Percentiles rank a stretch among this genome's conserved stretches.
These are phyloP conservation scores for Stereum hirsutum DNA, from an alignment of 1,284 basidiomycete species.

Conservation along the genomic window DNA sequence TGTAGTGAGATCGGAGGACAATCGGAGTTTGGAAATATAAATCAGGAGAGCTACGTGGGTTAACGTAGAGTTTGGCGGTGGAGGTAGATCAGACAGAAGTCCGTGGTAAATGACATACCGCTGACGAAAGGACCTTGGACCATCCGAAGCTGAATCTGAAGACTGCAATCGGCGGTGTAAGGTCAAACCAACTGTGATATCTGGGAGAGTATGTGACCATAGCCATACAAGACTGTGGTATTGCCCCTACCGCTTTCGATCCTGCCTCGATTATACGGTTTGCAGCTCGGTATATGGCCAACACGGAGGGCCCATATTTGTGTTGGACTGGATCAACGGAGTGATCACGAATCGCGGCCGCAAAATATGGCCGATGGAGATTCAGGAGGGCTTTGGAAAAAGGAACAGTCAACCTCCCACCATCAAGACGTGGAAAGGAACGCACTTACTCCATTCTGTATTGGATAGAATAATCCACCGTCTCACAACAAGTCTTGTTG, in stretches of 20 bases:
- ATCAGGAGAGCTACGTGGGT: background rate
- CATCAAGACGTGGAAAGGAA: conserved; percentile 4
- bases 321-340: conserved; percentile 49
- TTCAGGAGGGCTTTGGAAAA: conserved; percentile 47
- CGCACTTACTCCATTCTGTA: conserved; percentile 56
- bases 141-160: conserved; percentile 42
- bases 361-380: conserved; percentile 60
- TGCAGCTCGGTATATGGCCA: conserved; percentile 61
- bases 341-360: conserved; percentile 50
- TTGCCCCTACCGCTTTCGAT: conserved; percentile 27
- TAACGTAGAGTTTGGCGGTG: too few relatives aligned
- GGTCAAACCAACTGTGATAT: too few relatives aligned
- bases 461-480: conserved; percentile 36
- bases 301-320: conserved; percentile 55
- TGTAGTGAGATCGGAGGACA: background rate
- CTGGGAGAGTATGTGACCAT: too few relatives aligned
- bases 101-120: too few relatives aligned
- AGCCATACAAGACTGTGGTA: conserved; percentile 29
- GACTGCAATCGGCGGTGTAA: too few relatives aligned
- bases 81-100: too few relatives aligned
- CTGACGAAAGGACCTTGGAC: conserved; percentile 53
- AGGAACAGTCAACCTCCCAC: background rate
- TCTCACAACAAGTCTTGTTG: conserved; percentile 27
- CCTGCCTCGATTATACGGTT: conserved; percentile 50
- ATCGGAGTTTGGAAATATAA: background rate